phyloP scores from a whole-genome alignment of 805 yeast species.

The Tetrapisispora phaffii region DNA sequence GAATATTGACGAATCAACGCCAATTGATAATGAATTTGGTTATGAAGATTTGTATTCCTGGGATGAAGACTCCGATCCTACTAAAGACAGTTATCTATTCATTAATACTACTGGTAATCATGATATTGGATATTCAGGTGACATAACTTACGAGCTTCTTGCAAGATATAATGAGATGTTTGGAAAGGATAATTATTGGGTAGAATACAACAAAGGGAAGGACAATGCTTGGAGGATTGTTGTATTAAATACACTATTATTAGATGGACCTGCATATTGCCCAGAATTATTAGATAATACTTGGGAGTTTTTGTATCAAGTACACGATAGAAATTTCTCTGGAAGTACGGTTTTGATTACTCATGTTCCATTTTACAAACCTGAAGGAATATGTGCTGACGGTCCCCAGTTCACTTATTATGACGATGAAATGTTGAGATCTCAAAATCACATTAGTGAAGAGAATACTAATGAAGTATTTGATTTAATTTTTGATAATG shows the following conservation, averaged over 20 bases:
- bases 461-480: slow-evolving; percentile 60
- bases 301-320: slow-evolving; percentile 59
- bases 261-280: slow-evolving; percentile 87
- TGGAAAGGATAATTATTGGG: slow-evolving; percentile 80
- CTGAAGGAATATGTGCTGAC: slow-evolving; percentile 74
- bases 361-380: slow-evolving; percentile 83
- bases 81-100: slow-evolving; percentile 50
- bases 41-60: slow-evolving; percentile 59
- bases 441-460: slow-evolving; percentile 74
- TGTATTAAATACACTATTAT: slow-evolving; percentile 69
- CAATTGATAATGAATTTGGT: slow-evolving; percentile 35
- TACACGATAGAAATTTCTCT: slow-evolving; percentile 44
- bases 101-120: slow-evolving; percentile 90
- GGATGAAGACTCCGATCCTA: slow-evolving; percentile 40
- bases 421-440: slow-evolving; percentile 47
- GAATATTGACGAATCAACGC: neutral
- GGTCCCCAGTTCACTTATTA: slow-evolving; percentile 67
- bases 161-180: slow-evolving; percentile 62
- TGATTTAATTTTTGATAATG: slow-evolving; percentile 57
- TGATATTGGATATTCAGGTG: slow-evolving; percentile 92
- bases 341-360: slow-evolving; percentile 80
- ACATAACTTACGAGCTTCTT: slow-evolving; percentile 86
- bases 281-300: slow-evolving; percentile 57
- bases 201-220: slow-evolving; percentile 53
- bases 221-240: slow-evolving; percentile 79